Conservation (phyloP, 2,329 filamentous ascomycete genomes). For the Thelonectria discophora region DNA sequence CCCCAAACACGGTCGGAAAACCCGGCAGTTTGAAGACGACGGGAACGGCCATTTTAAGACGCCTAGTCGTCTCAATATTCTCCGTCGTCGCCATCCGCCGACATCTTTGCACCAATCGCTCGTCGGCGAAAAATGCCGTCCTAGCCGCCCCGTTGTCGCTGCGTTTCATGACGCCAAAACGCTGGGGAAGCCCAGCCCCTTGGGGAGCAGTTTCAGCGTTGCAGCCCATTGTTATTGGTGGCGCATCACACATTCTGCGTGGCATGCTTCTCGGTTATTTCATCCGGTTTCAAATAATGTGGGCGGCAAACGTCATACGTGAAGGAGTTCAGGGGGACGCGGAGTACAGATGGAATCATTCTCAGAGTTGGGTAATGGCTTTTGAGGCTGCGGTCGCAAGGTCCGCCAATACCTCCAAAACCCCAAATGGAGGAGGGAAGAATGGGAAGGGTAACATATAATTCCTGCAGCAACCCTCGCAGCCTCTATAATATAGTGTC, state of each 20-base stretch:
- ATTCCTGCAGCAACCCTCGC: no score
- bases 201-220: conserved; percentile 1
- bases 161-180: background rate
- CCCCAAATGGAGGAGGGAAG: no score
- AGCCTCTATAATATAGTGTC: no score
- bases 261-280: background rate
- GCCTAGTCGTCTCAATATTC: background rate
- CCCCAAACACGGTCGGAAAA: conserved; percentile 9
- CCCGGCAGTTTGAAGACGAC: conserved; percentile 3
- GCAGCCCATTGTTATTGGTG: background rate
- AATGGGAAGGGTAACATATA: no score
- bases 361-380: no score
- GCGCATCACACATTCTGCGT: conserved; percentile 5
- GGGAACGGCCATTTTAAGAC: no score
- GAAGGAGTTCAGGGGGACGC: no score
- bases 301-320: no score
- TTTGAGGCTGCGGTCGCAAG: no score
- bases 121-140: background rate
- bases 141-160: background rate
- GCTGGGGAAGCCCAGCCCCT: conserved; percentile 1
- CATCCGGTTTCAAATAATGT: background rate
- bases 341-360: no score
- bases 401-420: no score
- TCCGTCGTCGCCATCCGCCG: background rate
- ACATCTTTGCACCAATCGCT: background rate